Conservation (phyloP, 1,284 basidiomycete species). For the Fistulinella staudtii region DNA sequence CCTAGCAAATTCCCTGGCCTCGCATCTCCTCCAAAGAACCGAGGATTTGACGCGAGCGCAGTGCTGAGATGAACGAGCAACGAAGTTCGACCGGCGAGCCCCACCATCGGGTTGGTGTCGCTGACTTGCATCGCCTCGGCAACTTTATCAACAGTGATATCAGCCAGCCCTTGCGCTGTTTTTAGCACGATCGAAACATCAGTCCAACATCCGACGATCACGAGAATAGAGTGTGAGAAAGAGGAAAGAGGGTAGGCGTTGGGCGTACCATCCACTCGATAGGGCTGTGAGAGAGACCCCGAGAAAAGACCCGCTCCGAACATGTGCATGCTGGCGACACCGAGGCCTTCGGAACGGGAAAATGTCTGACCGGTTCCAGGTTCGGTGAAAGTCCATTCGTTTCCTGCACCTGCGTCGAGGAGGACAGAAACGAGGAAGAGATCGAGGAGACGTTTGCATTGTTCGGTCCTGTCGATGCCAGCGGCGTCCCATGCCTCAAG, state of each 20-base stretch:
- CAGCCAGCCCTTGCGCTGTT: slow-evolving; percentile 68
- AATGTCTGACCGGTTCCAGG: slow-evolving; percentile 55
- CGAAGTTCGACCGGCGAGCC: slow-evolving; percentile 80
- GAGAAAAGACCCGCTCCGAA: slow-evolving; percentile 83
- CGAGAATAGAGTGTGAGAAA: slow-evolving; percentile 2
- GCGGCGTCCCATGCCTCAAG: slow-evolving; percentile 53
- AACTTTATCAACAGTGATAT: slow-evolving; percentile 60
- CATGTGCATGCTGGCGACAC: slow-evolving; percentile 89
- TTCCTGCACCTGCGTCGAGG: slow-evolving; percentile 91
- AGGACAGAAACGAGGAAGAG: slow-evolving; percentile 92
- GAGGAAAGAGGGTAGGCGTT: not conserved
- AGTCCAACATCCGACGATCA: not conserved
- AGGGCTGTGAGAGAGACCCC: slow-evolving; percentile 56
- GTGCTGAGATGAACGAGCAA: slow-evolving; percentile 71
- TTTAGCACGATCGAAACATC: slow-evolving; percentile 1
- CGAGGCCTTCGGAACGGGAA: slow-evolving; percentile 85
- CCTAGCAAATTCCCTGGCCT: slow-evolving; percentile 83
- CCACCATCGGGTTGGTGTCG: slow-evolving; percentile 80
- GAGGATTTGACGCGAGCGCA: slow-evolving; percentile 61
- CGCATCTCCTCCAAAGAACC: slow-evolving; percentile 67
- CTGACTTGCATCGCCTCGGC: slow-evolving; percentile 80
- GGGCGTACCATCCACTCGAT: slow-evolving; percentile 70
- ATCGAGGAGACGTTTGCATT: slow-evolving; percentile 76
- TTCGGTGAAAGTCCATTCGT: slow-evolving; percentile 78
- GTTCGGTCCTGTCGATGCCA: slow-evolving; percentile 53